A percentile compares a stretch with the other conserved stretches of the same genome.
These are phyloP conservation scores for Coemansia sp. DNA, from an alignment of 192 early-diverging fungal species.

Conservation along the genomic window DNA sequence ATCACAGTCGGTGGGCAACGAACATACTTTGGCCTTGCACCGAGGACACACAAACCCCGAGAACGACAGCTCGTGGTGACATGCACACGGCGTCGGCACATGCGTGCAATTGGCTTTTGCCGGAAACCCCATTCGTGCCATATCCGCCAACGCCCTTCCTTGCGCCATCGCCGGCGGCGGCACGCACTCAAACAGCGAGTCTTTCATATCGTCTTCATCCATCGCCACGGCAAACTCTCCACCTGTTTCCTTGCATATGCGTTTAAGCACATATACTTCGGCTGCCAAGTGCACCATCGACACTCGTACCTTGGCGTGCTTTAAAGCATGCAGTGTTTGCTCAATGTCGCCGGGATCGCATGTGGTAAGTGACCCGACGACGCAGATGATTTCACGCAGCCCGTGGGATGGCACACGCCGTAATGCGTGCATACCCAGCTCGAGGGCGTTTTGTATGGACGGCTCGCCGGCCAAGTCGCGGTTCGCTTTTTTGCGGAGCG, in stretches of 20 bases:
- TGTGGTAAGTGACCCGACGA: slow-evolving; percentile 86
- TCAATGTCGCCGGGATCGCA: slow-evolving; percentile 93
- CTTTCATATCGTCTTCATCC: slow-evolving; percentile 80
- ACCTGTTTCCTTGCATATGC: slow-evolving; percentile 71
- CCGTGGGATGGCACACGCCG: slow-evolving; percentile 86
- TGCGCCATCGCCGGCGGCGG: slow-evolving; percentile 79
- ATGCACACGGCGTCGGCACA: slow-evolving; percentile 70
- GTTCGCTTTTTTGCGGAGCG: slow-evolving; percentile 64
- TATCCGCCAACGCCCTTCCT: slow-evolving; percentile 57
- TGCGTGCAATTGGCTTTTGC: slow-evolving; percentile 18
- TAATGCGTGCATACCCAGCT: slow-evolving; percentile 74
- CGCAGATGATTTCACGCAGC: slow-evolving; percentile 80
- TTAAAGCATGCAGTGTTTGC: slow-evolving; percentile 71
- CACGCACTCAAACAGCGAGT: slow-evolving; percentile 79
- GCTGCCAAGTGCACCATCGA: slow-evolving; percentile 88
- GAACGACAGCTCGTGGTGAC: slow-evolving; percentile 66
- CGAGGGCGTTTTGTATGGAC: slow-evolving; percentile 89
- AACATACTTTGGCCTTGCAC: slow-evolving; percentile 79
- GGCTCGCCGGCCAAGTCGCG: slow-evolving; percentile 80
- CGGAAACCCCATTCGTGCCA: slow-evolving; percentile 95
- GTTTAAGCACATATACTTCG: slow-evolving; percentile 81
- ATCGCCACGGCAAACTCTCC: slow-evolving; percentile 82
- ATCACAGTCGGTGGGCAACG: slow-evolving; percentile 89
- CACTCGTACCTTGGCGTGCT: slow-evolving; percentile 71
- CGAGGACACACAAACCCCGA: slow-evolving; percentile 84